Base-by-base conservation (phyloP, 371 early-diverging fungal species). In the Mortierella sp. region DNA sequence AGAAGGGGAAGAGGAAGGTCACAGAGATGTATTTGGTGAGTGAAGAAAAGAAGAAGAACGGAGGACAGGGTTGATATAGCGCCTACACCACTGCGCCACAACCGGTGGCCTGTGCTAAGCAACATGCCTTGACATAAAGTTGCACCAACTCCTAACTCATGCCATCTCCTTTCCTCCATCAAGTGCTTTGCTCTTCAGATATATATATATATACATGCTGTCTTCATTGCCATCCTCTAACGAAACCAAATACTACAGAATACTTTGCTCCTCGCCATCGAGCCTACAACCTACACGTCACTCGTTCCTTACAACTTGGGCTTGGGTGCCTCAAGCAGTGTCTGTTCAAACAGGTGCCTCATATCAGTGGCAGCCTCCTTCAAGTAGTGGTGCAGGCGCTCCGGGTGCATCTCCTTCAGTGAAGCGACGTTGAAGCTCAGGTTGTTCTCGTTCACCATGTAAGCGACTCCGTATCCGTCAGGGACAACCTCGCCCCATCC, bases 401-500 rank as follows among this genome's bases (percentile, higher is more conserved):
- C 88, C 41, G 87, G 84, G 31, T 81, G 67, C 64, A 94, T 89
- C 71, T 89, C 85, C 54, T 87, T 81, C 60, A 87, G 82, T 49
- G 90, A 87, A 5, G 93, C 91, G 45, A 97, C 84, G 76, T 95
- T 97, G 83, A 97, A 93, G 64, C 94, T 89, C 52, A 97, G 72
- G 51, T 89, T 81, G 64, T 91, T 84, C 58, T 89, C 84, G 82
- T 94, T 95, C 81, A 97, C 89, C 91, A 95, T 95, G 85, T 98
- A 98, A 9, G 98, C 97, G 69, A 91, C 79, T 50, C 96, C 97
- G 79, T 91, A 98, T 10, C 98, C 98, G 81, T 95, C 94, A 34
- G 94, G 90, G n/a, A 95, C 93, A 39, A 98, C 98, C 79, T 94
- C 94, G 57, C 96, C 96, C 96, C 96, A 98, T 13, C 98, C 98